Evolutionary conservation across 1,139 yeast genomes (phyloP), one percentile per base, ranked within the genome.

Genomic region (Blastobotrys ciferrii): DNA sequence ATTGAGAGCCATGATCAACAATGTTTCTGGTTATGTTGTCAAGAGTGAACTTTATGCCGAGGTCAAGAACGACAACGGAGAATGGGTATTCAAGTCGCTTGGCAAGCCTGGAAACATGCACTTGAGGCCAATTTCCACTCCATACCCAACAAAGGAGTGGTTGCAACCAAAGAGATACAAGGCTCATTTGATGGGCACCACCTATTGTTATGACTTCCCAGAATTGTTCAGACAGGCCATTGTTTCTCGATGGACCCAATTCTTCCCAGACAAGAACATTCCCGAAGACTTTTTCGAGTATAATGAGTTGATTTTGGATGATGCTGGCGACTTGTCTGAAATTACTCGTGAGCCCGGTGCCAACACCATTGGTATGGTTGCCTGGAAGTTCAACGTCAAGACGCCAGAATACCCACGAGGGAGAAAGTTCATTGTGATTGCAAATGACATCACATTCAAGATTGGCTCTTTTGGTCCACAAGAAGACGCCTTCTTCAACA

Each of bases 401-500:
- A 92, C 98, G 30, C 97, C 97, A 9, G 98, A 92, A 70, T 91
- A 87, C 69, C 98, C 98, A 57, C 80, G 86, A 60, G 98, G 98
- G 52, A 92, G 98, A 75, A 87, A 86, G 70, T 81, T 92, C 63
- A 79, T 91, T 52, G 78, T 94, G 60, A 86, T 92, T 67, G 98
- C 98, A 47, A 92, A 92, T 66, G 98, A 92, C 69, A 94, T 92
- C 63, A 94, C 98, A 39, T 92, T 78, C 75, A 91, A 88, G 80
- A 92, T 92, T 71, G 98, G 98, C 69, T 92, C 98, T 1, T 92
- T 92, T 63, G 98, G 98, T 60, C 98, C 98, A n/a, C 84, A 80
- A 61, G 98, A 92, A 74, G 98, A 92, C 71, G 75, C 73, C 51
- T 92, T 83, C 74, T 92, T 92, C 77, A 80, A 87, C 75, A 83